A percentile compares a stretch with the other conserved stretches of the same genome.
phyloP scores from a whole-genome alignment of 2,329 filamentous ascomycete genomes.

The Neurospora sp. region DNA sequence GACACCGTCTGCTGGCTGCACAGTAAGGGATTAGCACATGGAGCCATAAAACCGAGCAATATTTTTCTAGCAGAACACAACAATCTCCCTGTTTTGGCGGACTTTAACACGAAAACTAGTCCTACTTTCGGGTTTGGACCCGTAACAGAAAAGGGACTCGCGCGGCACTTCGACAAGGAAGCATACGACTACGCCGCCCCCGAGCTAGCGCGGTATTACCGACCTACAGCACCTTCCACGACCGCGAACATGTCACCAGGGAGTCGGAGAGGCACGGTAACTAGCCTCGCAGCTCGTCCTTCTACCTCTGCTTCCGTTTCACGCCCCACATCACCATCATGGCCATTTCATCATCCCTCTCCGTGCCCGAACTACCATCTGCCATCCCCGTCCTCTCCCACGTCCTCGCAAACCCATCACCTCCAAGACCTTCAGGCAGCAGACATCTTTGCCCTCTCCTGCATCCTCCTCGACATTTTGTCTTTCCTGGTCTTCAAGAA shows the following conservation, averaged over 20 bases:
- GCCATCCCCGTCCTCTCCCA: background rate
- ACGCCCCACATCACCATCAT: constrained; percentile 17
- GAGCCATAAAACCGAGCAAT: constrained; percentile 51
- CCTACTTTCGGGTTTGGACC: background rate
- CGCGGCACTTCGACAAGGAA: constrained; percentile 48
- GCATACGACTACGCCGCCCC: constrained; percentile 64
- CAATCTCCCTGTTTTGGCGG: background rate
- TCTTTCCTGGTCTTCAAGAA: constrained; percentile 60
- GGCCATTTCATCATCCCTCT: constrained; percentile 28
- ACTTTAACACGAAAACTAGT: background rate
- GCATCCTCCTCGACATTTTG: constrained; percentile 62
- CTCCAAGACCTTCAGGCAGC: constrained; percentile 37
- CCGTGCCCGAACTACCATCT: constrained; percentile 29
- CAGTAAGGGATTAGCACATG: constrained; percentile 51
- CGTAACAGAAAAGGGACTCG: background rate
- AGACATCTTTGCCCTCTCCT: constrained; percentile 65
- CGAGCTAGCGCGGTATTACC: constrained; percentile 43
- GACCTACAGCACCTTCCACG: constrained; percentile 19
- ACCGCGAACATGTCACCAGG: constrained; percentile 8
- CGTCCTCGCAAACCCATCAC: background rate
- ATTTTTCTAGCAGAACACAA: background rate
- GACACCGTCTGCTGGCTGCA: constrained; percentile 62
- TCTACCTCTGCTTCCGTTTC: background rate
- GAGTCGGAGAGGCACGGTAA: background rate
- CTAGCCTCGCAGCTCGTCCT: background rate